A percentile compares a stretch with the other conserved stretches of the same genome.
These are phyloP conservation scores for Exophiala sideris DNA, from an alignment of 2,329 filamentous ascomycete genomes.

Conservation along the genomic window DNA sequence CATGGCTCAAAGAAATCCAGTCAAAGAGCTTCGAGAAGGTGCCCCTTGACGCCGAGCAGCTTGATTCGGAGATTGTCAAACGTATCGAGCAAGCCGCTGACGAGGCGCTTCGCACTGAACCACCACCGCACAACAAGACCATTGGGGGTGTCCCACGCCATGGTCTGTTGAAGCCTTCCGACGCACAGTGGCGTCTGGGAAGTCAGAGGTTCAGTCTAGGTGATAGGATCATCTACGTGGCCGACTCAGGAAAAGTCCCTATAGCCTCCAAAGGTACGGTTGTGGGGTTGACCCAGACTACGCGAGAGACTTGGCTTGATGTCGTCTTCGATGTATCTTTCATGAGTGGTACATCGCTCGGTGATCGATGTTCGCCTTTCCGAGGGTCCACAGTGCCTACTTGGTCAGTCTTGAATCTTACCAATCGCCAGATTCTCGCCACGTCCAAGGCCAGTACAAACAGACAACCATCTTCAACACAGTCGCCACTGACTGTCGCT, in stretches of 20 bases:
- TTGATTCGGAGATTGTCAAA: constrained; percentile 86
- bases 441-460: constrained; percentile 40
- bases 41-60: constrained; percentile 92
- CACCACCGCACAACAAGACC: constrained; percentile 61
- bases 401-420: constrained; percentile 84
- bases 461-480: constrained; percentile 49
- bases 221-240: constrained; percentile 88
- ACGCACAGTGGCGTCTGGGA: constrained; percentile 88
- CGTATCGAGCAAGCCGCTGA: constrained; percentile 76
- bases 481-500: constrained; percentile 51
- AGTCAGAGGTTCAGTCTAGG: constrained; percentile 81
- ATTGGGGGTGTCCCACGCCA: constrained; percentile 79
- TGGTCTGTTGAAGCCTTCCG: constrained; percentile 85
- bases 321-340: constrained; percentile 92
- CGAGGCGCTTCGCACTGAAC: constrained; percentile 50
- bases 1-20: constrained; percentile 89
- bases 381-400: constrained; percentile 86
- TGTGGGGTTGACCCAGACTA: constrained; percentile 86
- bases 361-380: constrained; percentile 87
- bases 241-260: constrained; percentile 89
- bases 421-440: constrained; percentile 74
- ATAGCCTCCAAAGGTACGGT: constrained; percentile 90
- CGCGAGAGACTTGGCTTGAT: constrained; percentile 78
- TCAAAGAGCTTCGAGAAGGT: constrained; percentile 91
- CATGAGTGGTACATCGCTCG: constrained; percentile 93